Conservation (phyloP, 306 rosid genomes). For the Cucurbita ficifolia region DNA sequence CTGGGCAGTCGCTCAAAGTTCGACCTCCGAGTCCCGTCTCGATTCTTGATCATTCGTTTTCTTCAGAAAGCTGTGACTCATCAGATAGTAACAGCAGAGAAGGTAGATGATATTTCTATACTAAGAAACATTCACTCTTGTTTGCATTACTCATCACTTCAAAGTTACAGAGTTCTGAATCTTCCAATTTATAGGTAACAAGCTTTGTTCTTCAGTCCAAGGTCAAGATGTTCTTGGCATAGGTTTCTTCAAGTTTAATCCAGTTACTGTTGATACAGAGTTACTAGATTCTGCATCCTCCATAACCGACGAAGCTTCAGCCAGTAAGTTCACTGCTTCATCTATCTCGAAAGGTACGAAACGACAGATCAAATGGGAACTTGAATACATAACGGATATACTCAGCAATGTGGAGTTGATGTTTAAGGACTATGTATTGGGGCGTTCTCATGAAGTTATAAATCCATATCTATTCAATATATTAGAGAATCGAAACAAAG, state of each 20-base stretch:
- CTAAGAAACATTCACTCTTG: not conserved
- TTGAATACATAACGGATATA: slow-evolving; percentile 55
- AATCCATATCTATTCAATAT: slow-evolving; percentile 47
- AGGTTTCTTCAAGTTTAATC: slow-evolving; percentile 24
- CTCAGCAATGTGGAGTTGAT: slow-evolving; percentile 43
- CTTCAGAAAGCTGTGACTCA: slow-evolving; percentile 68
- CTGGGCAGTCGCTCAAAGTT: slow-evolving; percentile 18
- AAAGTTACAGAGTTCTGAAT: not conserved
- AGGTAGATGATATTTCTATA: slow-evolving; percentile 30
- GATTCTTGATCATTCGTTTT: slow-evolving; percentile 66
- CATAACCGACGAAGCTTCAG: slow-evolving; percentile 21
- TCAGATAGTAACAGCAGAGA: slow-evolving; percentile 47
- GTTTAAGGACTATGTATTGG: slow-evolving; percentile 50
- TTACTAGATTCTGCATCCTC: slow-evolving; percentile 84
- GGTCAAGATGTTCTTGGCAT: slow-evolving; percentile 35
- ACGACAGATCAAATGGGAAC: slow-evolving; percentile 43
- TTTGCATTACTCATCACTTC: not conserved
- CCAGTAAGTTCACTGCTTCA: slow-evolving; percentile 16
- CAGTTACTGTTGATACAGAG: slow-evolving; percentile 43
- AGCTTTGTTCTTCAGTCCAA: slow-evolving; percentile 45
- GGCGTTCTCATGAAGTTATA: slow-evolving; percentile 35
- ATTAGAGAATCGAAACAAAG: slow-evolving; percentile 45
- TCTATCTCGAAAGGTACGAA: slow-evolving; percentile 10
- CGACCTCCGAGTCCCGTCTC: slow-evolving; percentile 83
- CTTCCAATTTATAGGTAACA: slow-evolving; percentile 44